Base-by-base conservation (phyloP, 495 filamentous ascomycete species). In the Sordaria brevicollis region DNA sequence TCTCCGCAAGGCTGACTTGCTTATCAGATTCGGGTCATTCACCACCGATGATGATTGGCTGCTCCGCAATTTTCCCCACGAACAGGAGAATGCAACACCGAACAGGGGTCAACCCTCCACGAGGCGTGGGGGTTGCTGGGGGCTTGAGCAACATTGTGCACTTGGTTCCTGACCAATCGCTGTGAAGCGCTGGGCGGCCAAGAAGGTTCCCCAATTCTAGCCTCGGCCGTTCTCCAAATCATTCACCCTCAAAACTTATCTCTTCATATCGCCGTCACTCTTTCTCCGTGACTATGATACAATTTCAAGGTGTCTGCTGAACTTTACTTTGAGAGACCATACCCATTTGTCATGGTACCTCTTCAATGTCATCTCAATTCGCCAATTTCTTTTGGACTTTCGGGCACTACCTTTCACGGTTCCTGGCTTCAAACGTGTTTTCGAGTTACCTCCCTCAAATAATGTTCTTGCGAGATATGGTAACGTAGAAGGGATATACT, bases 1-100 rank as follows among this genome's bases (percentile, higher is more conserved):
- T 68, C 29, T 67, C 68, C 13, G 66, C 69, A 71, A 73, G 69
- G 71, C 71, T 73, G 71, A 72, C 5, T 37, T 29, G 33, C 49
- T 57, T 31, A 29, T 57, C 49, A 31, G 21, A 17, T 57, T 31
- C 10, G 49, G 49, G 49, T 5, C 11, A 57, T 21, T 31, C 2
- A 8, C 25, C 49, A 57, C 49, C 5, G 49, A 31, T 31, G 13
- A 31, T 57, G 49, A 57, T 57, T 57, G 49, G 49, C 15, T 57
- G 49, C 49, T 13, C 49, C 49, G 49, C 49, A 57, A 31, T 8
- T 57, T 17, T 31, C 41, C 21, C 49, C 21, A 31, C 21, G 49
- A 31, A 57, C 49, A 57, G 49, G 49, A 29, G 49, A 57, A 31
- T 57, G 49, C 25, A 17, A 57, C 49, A 17, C 25, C 11, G 13